phyloP scores from a whole-genome alignment of 169 alveolate species.

The Cryptosporidium tyzzeri region DNA sequence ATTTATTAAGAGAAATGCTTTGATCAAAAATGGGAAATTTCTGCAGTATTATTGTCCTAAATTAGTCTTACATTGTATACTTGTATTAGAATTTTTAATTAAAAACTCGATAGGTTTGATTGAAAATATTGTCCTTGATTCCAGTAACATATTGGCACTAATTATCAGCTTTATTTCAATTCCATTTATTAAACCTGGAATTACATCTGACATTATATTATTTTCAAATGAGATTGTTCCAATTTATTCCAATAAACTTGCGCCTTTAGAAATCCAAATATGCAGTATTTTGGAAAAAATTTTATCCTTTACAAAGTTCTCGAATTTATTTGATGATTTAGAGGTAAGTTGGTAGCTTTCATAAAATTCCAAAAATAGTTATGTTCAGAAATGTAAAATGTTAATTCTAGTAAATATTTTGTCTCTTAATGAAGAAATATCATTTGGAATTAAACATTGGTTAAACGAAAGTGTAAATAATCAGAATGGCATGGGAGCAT shows the following conservation, averaged over 20 bases:
- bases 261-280: conserved; percentile 17
- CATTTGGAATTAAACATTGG: conserved; percentile 36
- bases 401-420: conserved; percentile 7
- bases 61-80: conserved; percentile 31
- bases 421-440: conserved; percentile 14
- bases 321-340: neutral
- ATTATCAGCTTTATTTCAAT: conserved; percentile 39
- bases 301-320: conserved; percentile 32
- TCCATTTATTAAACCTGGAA: conserved; percentile 58
- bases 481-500: neutral
- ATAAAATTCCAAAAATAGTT: neutral
- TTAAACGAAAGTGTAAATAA: neutral
- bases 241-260: conserved; percentile 30
- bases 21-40: neutral
- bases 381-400: conserved; percentile 28
- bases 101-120: conserved; percentile 15
- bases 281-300: conserved; percentile 6
- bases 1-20: neutral
- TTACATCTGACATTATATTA: conserved; percentile 30
- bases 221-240: conserved; percentile 1
- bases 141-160: conserved; percentile 3
- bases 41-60: conserved; percentile 33
- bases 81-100: conserved; percentile 19
- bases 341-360: conserved; percentile 25
- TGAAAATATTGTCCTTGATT: neutral